These are phyloP conservation scores for Rhodotorula diobovata DNA, from an alignment of 768 basidiomycete species.

Conservation along the genomic window DNA sequence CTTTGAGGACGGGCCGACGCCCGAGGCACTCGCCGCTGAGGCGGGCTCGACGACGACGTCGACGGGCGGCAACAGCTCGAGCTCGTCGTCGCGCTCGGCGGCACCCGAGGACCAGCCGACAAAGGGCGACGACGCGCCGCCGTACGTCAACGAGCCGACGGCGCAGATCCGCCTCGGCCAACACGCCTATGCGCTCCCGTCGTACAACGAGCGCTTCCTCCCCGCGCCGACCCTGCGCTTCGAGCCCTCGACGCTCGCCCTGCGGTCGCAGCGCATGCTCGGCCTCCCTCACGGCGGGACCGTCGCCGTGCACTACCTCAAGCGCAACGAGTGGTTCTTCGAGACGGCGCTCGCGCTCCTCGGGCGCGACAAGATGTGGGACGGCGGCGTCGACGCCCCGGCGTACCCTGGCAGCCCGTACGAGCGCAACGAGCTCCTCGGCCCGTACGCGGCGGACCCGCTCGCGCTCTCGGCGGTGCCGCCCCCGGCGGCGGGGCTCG, in stretches of 20 bases:
- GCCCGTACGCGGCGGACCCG: conserved; percentile 3
- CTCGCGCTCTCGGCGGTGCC: conserved; percentile 6
- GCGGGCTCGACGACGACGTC: background rate
- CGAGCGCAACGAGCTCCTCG: conserved; percentile 6
- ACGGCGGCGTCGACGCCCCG: conserved; percentile 31
- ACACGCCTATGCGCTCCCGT: conserved; percentile 33
- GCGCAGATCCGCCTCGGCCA: conserved; percentile 28
- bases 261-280: conserved; percentile 36
- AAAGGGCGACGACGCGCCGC: background rate
- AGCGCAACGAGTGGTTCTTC: conserved; percentile 92
- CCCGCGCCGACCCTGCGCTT: conserved; percentile 39
- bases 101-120: background rate
- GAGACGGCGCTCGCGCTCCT: conserved; percentile 86
- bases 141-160: conserved; percentile 32
- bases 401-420: conserved; percentile 23
- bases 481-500: background rate
- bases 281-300: conserved; percentile 65
- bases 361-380: conserved; percentile 47
- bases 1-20: conserved; percentile 25
- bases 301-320: conserved; percentile 93
- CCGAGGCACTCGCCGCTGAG: background rate
- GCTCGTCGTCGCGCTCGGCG: conserved; percentile 18
- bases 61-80: background rate
- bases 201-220: conserved; percentile 37
- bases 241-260: conserved; percentile 35